phyloP scores from a whole-genome alignment of 2,329 filamentous ascomycete genomes.

The Venturia aucupariae region DNA sequence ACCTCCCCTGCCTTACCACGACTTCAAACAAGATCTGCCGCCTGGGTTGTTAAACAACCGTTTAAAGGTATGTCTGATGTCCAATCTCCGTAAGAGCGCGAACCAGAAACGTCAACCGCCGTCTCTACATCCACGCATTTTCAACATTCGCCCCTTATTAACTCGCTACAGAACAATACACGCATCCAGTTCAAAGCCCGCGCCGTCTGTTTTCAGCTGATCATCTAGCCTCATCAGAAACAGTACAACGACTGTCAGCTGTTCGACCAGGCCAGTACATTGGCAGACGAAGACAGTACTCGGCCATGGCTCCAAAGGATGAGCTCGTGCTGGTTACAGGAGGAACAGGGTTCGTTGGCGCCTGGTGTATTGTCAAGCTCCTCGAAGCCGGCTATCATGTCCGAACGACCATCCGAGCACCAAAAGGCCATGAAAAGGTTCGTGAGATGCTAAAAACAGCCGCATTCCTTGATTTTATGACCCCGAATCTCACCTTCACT shows the following conservation, averaged over 20 bases:
- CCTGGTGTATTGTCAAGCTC: constrained; percentile 22
- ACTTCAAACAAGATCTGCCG: not conserved
- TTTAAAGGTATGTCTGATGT: not conserved
- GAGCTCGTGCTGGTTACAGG: constrained; percentile 23
- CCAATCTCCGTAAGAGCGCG: too few species aligned
- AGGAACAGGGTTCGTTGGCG: constrained; percentile 25
- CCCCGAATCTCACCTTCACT: constrained; percentile 20
- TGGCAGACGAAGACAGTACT: not conserved
- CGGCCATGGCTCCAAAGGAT: not conserved
- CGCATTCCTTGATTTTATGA: constrained; percentile 16
- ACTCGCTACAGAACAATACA: not conserved
- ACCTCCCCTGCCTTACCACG: not conserved
- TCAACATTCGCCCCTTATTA: too few species aligned
- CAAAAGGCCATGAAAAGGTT: constrained; percentile 19
- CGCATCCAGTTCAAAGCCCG: not conserved
- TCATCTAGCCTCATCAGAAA: not conserved
- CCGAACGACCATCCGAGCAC: constrained; percentile 23
- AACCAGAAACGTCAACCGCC: too few species aligned
- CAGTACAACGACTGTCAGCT: not conserved
- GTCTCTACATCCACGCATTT: too few species aligned
- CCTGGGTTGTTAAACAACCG: not conserved
- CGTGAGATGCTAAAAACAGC: constrained; percentile 19
- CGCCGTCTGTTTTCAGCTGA: not conserved
- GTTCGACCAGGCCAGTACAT: not conserved
- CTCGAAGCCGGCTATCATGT: constrained; percentile 23